Evolutionary conservation across 2,329 filamentous ascomycete species (phyloP), one percentile per base, ranked within the genome.

Genomic region (Pseudogymnoascus sp.): DNA sequence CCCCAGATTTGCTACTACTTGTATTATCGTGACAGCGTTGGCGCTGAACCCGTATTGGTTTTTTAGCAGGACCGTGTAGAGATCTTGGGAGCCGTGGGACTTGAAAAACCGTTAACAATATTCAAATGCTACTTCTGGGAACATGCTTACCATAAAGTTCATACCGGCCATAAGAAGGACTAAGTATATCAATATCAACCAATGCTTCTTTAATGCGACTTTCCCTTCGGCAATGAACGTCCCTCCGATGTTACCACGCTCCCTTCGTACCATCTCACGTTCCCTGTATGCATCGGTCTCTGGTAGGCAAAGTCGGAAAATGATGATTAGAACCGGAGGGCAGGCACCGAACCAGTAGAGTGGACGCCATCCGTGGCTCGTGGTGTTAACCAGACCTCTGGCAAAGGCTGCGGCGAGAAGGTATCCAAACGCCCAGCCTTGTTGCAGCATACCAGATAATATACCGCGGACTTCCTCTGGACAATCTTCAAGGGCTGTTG

Each of bases 281-380:
- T 89, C 82, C 60, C 78, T 81, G 75, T 88, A 95, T 1, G 85
- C 82, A 43, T 88, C 76, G 0, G 91, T 96, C 78, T 96, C 91
- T n/a, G 89, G 88, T 2, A 96, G 81, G 73, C 82, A 84, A 31
- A 92, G 78, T 28, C 91, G 87, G 79, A 89, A 90, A 60, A 85
- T 70, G 72, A 95, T 95, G 75, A 95, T 88, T 26, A 95, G 74
- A 1, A 90, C 81, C 0, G 91, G 91, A 0, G 89, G 89, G 33
- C 87, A 82, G 4, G 91, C 89, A 8, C 87, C 90, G 74, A 96
- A 96, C 91, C 91, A 96, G 79, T 86, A 95, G 0, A 95, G 79
- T 0, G 90, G 90, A 2, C 91, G 81, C 91, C 91, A 96, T 60
- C 82, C 85, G 71, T 93, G 87, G 1, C 84, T 73, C 0, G 90